Percentiles rank a stretch among this genome's conserved stretches.
These are phyloP conservation scores for Diaporthe aspalathi DNA, from an alignment of 2,329 filamentous ascomycete genomes.

Conservation along the genomic window DNA sequence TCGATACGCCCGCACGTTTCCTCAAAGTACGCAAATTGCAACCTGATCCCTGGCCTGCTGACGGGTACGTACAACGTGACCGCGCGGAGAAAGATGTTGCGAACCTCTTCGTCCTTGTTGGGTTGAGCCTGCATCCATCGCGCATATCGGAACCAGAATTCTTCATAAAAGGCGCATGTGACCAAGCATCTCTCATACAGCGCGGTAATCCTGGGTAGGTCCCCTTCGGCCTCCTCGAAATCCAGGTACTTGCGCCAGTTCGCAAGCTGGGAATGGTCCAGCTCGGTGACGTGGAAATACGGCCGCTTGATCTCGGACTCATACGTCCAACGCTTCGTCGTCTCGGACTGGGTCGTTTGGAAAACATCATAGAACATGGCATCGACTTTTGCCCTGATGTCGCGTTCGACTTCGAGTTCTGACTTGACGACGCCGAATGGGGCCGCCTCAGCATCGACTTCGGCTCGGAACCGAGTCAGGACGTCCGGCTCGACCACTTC, in stretches of 20 bases:
- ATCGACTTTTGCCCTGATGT: conserved; percentile 84
- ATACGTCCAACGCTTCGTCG: conserved; percentile 92
- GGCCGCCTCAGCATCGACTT: conserved; percentile 75
- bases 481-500: conserved; percentile 79
- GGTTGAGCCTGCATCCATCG: conserved; percentile 89
- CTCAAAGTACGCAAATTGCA: conserved; percentile 96
- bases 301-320: conserved; percentile 95
- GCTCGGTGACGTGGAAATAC: conserved; percentile 95
- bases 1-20: conserved; percentile 83
- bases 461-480: conserved; percentile 75
- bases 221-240: conserved; percentile 89
- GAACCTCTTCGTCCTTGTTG: conserved; percentile 87
- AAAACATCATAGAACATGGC: conserved; percentile 84
- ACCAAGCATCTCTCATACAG: conserved; percentile 95
- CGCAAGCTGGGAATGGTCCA: conserved; percentile 83
- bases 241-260: conserved; percentile 98
- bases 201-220: conserved; percentile 79
- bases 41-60: conserved; percentile 81
- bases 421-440: conserved; percentile 63
- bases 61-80: conserved; percentile 88
- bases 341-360: conserved; percentile 84
- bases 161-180: conserved; percentile 93
- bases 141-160: conserved; percentile 98
- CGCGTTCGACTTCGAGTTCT: conserved; percentile 84
- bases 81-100: conserved; percentile 91